phyloP scores from a whole-genome alignment of 257 asterid species.

The Nicotiana undulata region DNA sequence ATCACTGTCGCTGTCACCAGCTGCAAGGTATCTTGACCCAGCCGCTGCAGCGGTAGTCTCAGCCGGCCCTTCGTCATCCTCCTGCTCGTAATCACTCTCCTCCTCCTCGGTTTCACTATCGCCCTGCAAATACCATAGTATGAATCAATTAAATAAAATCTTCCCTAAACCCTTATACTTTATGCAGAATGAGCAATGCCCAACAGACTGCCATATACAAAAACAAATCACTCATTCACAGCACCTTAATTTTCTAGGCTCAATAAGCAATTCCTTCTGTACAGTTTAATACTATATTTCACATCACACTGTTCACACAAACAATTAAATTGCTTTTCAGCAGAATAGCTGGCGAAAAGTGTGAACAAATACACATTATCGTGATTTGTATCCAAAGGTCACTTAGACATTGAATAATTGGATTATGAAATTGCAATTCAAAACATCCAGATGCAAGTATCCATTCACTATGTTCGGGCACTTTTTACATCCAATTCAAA shows the following conservation, averaged over 20 bases:
- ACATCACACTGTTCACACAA: no score
- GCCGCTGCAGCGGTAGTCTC: slow-evolving; percentile 26
- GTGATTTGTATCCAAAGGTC: not conserved
- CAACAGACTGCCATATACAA: not conserved
- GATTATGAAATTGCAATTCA: no score
- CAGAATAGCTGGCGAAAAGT: no score
- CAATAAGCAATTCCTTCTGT: no score
- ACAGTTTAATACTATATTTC: no score
- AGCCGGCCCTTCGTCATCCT: slow-evolving; percentile 29
- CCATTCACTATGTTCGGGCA: no score
- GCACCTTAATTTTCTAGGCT: not conserved
- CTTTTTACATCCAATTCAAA: no score
- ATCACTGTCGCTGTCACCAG: slow-evolving; percentile 57
- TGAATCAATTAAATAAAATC: not conserved
- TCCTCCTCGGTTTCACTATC: slow-evolving; percentile 65
- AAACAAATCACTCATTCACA: not conserved
- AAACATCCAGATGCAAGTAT: no score
- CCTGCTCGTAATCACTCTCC: slow-evolving; percentile 39
- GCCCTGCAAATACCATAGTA: slow-evolving; percentile 28
- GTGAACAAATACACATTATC: not conserved
- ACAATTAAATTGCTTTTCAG: no score
- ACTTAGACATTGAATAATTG: no score
- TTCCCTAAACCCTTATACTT: not conserved
- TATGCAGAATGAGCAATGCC: not conserved
- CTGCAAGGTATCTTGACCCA: slow-evolving; percentile 35